Base-by-base conservation (phyloP, 106 monocot genomes). In the Acorus gramineus region DNA sequence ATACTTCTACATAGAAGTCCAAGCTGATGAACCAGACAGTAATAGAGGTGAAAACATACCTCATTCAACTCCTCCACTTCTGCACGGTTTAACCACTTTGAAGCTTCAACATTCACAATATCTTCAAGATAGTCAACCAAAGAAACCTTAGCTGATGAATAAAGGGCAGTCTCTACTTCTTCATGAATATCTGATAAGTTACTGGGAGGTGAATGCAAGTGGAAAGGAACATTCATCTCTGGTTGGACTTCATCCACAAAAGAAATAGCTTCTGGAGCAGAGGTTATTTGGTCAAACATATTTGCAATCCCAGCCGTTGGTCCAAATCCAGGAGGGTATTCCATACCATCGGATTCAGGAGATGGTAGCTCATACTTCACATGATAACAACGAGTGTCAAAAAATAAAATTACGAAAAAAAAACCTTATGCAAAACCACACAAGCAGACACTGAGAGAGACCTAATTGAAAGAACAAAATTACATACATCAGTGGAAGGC, bases 241-340 rank as follows among this genome's bases (percentile, higher is more conserved):
- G 8, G 55, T 10, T 58, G 67, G 7, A 70, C n/a, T 49, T 62
- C 66, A 3, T 11, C 44, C 28, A 64, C 50, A 62, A 48, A n/a
- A 50, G 60, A 64, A 64, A 4, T 58, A 71, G 4, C 42, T 42
- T 65, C 71, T 10, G 56, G 46, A 56, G 28, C 42, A 61, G 53
- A 53, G 44, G 66, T 44, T 51, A 53, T 55, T 45, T 59, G 42
- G 43, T 11, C 55, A 49, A 44, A 56, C 28, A 7, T 44, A 59
- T 66, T 70, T 58, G 11, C 13, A 71, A 10, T 62, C 54, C 42
- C 65, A 50, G 10, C 6, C 13, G 11, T 46, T 73, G 75, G 81
- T 68, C 57, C 95, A 85, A 96, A 96, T n/a, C 95, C 95, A 14
- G 95, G 95, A 10, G 95, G 95, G 13, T 87, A 74, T 48, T 95